Evolutionary conservation across 257 asterid species (phyloP), one percentile per base, ranked within the genome.

Genomic region (Echites panduratus): DNA sequence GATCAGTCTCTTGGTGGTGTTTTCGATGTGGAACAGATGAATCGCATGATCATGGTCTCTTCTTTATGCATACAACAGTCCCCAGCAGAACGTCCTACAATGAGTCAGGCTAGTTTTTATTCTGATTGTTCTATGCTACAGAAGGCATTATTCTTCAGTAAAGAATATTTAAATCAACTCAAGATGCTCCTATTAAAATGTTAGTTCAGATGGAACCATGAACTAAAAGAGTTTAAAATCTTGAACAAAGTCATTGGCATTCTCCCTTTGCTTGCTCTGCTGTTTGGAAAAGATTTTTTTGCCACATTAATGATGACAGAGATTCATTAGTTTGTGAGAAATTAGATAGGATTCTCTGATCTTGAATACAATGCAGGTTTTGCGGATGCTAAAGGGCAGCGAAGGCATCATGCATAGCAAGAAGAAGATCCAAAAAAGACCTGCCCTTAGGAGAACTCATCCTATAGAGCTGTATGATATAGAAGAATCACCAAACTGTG

Each of bases 41-140:
- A 66, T 76, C 87, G 84, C 6, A 69, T 90, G 88, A 82, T 87
- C 52, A 75, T 77, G 86, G 95, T 92, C 72, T 90, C 91, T 73
- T 85, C 96, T 58, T 65, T 87, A 66, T 95, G 99, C 80, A 84
- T 92, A 78, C 91, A 90, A 68, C 96, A 83, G 24, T 56, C 71
- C 53, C 73, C 98, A 52, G 35, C 89, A 14, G 98, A 90, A 26
- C 88, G 99, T 74, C 99, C 99, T 77, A 75, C 73, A 45, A 95
- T 95, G 98, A 87, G 89, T 83, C 92, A 92, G 93, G 99, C 86
- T 83, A 41, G 82, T 54, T 24, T 70, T 41, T 5, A 41, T 41
- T 41, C 45, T 41, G 5, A 41, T 41, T 41, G 45, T 4, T 41
- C 45, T 41, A 41, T 7, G 9, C 45, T 41, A 41, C 2, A 41